Percentiles rank a stretch among this genome's conserved stretches.
Evolutionary conservation across 495 filamentous ascomycete genomes (phyloP).

Genomic region (Copromyces sp.): DNA sequence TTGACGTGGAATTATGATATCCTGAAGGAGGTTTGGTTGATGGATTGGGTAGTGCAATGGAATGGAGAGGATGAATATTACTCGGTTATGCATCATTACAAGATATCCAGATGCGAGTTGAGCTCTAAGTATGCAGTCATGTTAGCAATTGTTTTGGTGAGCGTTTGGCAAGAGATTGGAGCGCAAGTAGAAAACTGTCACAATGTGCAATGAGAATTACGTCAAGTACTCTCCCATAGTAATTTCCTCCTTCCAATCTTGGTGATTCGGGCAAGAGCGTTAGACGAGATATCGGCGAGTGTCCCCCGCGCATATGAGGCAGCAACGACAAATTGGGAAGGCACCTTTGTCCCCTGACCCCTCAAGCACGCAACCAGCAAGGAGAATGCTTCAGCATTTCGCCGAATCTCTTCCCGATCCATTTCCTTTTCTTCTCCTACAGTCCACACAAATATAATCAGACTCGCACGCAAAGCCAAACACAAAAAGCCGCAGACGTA

Average conservation of each 20-base stretch:
- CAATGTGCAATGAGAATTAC: background rate
- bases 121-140: background rate
- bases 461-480: background rate
- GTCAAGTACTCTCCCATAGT: background rate
- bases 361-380: too few species aligned
- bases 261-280: background rate
- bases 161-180: background rate
- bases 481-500: background rate
- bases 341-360: too few species aligned
- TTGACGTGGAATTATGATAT: too few species aligned
- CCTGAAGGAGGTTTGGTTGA: too few species aligned
- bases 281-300: background rate
- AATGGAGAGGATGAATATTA: too few species aligned
- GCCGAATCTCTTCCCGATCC: background rate
- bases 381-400: too few species aligned
- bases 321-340: background rate
- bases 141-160: background rate
- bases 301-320: background rate
- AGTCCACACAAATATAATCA: background rate
- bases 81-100: too few species aligned
- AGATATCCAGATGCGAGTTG: too few species aligned
- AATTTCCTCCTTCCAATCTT: background rate
- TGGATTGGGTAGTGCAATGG: too few species aligned
- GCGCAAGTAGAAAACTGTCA: background rate
- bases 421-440: background rate